Conservation (phyloP, 345 rosid genomes). For the Microthlaspi erraticum region DNA sequence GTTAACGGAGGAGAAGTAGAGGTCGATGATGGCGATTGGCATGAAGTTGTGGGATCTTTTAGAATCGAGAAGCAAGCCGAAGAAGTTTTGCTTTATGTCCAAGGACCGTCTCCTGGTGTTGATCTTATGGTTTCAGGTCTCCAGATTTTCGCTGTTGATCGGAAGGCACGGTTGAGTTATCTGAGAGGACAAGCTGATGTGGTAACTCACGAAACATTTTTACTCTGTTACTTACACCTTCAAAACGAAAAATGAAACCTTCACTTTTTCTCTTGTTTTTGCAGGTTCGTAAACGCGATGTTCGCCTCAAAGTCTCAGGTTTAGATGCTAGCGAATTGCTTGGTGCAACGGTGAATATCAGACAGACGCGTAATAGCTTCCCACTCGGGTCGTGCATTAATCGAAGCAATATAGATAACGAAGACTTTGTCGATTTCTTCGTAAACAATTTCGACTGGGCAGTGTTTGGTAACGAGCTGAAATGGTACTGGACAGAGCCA, state of each 20-base stretch:
- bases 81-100: slow-evolving; percentile 78
- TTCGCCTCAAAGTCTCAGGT: slow-evolving; percentile 68
- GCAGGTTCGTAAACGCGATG: slow-evolving; percentile 88
- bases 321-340: slow-evolving; percentile 43
- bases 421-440: slow-evolving; percentile 82
- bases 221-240: slow-evolving; percentile 4
- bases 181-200: slow-evolving; percentile 66
- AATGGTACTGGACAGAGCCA: slow-evolving; percentile 97
- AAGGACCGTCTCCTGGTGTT: slow-evolving; percentile 84
- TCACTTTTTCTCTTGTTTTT: slow-evolving; percentile 30
- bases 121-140: slow-evolving; percentile 84
- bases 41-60: slow-evolving; percentile 88
- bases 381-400: slow-evolving; percentile 88
- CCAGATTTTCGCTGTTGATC: slow-evolving; percentile 80
- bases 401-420: slow-evolving; percentile 84
- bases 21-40: slow-evolving; percentile 73
- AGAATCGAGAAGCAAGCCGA: slow-evolving; percentile 87
- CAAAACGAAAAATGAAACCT: not conserved
- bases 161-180: slow-evolving; percentile 61
- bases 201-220: slow-evolving; percentile 49
- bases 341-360: slow-evolving; percentile 64
- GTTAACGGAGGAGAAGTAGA: slow-evolving; percentile 95
- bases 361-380: slow-evolving; percentile 73
- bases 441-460: slow-evolving; percentile 87
- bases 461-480: slow-evolving; percentile 91